These are phyloP conservation scores for Cladophialophora exuberans DNA, from an alignment of 2,329 filamentous ascomycete genomes.

Conservation along the genomic window DNA sequence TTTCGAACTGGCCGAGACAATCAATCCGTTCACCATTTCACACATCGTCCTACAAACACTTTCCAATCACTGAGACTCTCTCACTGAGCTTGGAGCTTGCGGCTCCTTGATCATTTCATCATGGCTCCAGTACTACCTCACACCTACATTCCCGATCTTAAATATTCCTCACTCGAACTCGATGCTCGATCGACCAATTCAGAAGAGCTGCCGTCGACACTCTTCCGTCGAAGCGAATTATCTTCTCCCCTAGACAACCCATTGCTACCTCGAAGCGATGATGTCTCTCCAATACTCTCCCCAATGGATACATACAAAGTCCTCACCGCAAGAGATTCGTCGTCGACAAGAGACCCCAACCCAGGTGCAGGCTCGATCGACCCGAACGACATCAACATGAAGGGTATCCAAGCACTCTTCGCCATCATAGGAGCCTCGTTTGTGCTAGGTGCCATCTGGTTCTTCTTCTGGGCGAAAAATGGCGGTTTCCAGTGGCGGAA, in stretches of 20 bases:
- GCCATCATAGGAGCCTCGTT: slow-evolving; percentile 79
- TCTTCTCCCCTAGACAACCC: slow-evolving; percentile 11
- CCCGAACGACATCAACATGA: slow-evolving; percentile 51
- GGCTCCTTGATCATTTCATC: slow-evolving; percentile 10
- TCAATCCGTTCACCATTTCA: neutral
- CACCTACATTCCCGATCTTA: slow-evolving; percentile 29
- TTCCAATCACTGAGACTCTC: neutral
- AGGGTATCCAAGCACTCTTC: slow-evolving; percentile 80
- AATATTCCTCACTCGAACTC: slow-evolving; percentile 33
- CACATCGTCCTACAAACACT: neutral
- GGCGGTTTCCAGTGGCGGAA: slow-evolving; percentile 87
- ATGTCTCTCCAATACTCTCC: slow-evolving; percentile 24
- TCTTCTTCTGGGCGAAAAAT: slow-evolving; percentile 98
- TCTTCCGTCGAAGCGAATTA: slow-evolving; percentile 16
- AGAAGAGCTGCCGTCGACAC: slow-evolving; percentile 1
- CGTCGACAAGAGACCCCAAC: slow-evolving; percentile 31
- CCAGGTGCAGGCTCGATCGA: slow-evolving; percentile 42
- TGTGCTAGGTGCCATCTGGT: slow-evolving; percentile 81
- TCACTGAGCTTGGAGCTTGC: slow-evolving; percentile 10
- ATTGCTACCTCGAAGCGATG: slow-evolving; percentile 23
- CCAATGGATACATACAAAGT: slow-evolving; percentile 36
- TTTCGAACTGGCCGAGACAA: neutral
- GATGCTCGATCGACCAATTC: slow-evolving; percentile 26
- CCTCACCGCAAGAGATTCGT: slow-evolving; percentile 36
- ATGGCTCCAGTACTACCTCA: slow-evolving; percentile 28